Base-by-base conservation (phyloP, 805 yeast genomes). In the Candida coleopterorum region DNA sequence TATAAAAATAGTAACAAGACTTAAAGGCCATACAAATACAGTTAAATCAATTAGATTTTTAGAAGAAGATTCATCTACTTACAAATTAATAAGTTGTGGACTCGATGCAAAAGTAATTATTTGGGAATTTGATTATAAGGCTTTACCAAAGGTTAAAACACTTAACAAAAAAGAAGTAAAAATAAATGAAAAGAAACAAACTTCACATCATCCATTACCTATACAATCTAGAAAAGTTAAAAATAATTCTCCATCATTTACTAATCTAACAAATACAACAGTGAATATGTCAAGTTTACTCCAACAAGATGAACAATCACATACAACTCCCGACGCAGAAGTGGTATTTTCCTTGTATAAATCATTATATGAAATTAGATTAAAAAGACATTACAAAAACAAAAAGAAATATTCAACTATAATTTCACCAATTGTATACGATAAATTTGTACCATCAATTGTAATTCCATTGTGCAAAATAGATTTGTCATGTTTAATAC, bases 101-200 rank as follows among this genome's bases (percentile, higher is more conserved):
- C 48, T 44, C 37, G 72, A 67, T 41, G 70, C 68, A 1, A 59
- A 61, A 35, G 51, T 64, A 6, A 52, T 64, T n/a, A 40, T 64
- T 11, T 67, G 72, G 72, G 72, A 67, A 37, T 64, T 67, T 48
- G 70, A 67, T 41, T 60, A 60, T 40, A 62, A 61, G 39, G 68
- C 70, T 4, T 50, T 67, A 18, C 65, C 69, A 4, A 57, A 59
- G 35, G 51, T 62, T 5, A 64, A 64, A 33, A 48, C 47, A 18
- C 39, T 32, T 5, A 7, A 17, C 8, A 30, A 34, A 12, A 12
- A 18, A 29, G 18, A 20, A 18, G n/a, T 11, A 4, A 25, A 23
- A 20, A 26, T n/a, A 22, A 23, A 38, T 23, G 39, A 36, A 25
- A 38, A 38, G 24, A 40, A 35, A 28, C 28, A 41, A 9, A 24